Evolutionary conservation across 2,329 filamentous ascomycete genomes (phyloP).

Genomic region (Paecilomyces formosus): DNA sequence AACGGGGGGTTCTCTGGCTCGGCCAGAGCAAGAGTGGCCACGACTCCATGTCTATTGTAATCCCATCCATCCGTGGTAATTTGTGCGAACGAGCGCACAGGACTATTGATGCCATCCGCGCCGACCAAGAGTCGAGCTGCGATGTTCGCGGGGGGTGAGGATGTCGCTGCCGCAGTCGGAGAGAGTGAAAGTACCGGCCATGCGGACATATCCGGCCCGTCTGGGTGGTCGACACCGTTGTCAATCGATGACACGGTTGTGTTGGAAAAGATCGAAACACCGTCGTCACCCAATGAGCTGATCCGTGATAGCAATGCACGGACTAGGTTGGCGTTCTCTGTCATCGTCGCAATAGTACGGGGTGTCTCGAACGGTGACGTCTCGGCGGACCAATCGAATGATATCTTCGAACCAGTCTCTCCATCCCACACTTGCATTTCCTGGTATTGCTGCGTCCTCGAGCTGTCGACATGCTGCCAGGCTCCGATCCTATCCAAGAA

Average conservation of each 20-base stretch:
- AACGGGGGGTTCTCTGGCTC: slow-evolving; percentile 22
- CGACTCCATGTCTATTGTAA: slow-evolving; percentile 82
- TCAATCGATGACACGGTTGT: slow-evolving; percentile 73
- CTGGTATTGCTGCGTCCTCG: slow-evolving; percentile 77
- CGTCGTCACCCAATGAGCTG: slow-evolving; percentile 53
- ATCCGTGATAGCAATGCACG: slow-evolving; percentile 67
- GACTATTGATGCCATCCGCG: slow-evolving; percentile 90
- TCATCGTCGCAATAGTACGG: slow-evolving; percentile 85
- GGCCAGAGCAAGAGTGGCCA: slow-evolving; percentile 75
- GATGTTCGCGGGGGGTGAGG: slow-evolving; percentile 45
- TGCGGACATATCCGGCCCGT: slow-evolving; percentile 66
- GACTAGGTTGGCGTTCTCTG: slow-evolving; percentile 85
- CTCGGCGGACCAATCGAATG: slow-evolving; percentile 67
- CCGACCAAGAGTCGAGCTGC: slow-evolving; percentile 81
- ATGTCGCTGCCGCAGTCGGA: slow-evolving; percentile 33
- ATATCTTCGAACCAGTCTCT: slow-evolving; percentile 75
- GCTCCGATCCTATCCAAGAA: slow-evolving; percentile 79
- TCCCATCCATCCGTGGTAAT: slow-evolving; percentile 89
- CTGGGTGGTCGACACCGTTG: slow-evolving; percentile 59
- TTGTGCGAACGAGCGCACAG: slow-evolving; percentile 79
- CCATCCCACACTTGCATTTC: slow-evolving; percentile 99
- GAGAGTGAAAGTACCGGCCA: slow-evolving; percentile 81
- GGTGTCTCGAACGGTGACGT: slow-evolving; percentile 38
- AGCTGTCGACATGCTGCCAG: slow-evolving; percentile 67
- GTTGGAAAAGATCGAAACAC: slow-evolving; percentile 64